phyloP scores from a whole-genome alignment of 805 yeast species.

The Torulaspora delbrueckii region DNA sequence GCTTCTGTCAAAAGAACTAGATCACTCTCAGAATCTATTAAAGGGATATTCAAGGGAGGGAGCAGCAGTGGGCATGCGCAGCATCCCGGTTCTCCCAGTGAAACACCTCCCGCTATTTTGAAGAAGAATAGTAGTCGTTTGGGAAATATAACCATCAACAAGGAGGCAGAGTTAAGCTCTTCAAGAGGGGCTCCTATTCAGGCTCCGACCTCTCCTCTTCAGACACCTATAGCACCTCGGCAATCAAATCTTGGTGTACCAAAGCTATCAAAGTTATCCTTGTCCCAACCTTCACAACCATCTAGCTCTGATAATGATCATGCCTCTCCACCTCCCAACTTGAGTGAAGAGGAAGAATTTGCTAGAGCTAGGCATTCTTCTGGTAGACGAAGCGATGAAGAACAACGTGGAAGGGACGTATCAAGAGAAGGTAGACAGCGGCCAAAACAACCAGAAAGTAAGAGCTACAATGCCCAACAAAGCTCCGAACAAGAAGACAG shows the following conservation, averaged over 20 bases:
- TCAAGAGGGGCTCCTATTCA: conserved; percentile 16
- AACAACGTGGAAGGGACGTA: conserved; percentile 1
- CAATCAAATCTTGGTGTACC: conserved; percentile 14
- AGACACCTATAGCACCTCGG: conserved; percentile 16
- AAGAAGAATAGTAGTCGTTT: conserved; percentile 12
- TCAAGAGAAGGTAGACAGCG: conserved; percentile 3
- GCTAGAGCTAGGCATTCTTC: conserved; percentile 1
- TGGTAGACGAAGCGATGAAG: conserved; percentile 6
- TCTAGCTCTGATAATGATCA: conserved; percentile 11
- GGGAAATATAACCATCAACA: conserved; percentile 16
- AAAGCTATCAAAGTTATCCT: conserved; percentile 19
- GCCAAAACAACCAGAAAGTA: conserved; percentile 7
- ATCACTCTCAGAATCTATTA: conserved; percentile 28
- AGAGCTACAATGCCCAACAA: conserved; percentile 4
- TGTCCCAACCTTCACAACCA: conserved; percentile 15
- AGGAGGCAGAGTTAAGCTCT: conserved; percentile 23
- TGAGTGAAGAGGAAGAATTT: conserved; percentile 23
- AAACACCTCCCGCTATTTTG: conserved; percentile 4
- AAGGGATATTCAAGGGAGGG: conserved; percentile 19
- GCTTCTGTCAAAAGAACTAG: conserved; percentile 18
- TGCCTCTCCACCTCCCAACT: conserved; percentile 20
- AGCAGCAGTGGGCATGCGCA: neutral
- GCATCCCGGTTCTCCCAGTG: conserved; percentile 1
- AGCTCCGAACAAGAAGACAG: conserved; percentile 4
- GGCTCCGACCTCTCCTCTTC: conserved; percentile 11